Base-by-base conservation (phyloP, 2,329 filamentous ascomycete genomes). In the Chaetoscypha palmicola region DNA sequence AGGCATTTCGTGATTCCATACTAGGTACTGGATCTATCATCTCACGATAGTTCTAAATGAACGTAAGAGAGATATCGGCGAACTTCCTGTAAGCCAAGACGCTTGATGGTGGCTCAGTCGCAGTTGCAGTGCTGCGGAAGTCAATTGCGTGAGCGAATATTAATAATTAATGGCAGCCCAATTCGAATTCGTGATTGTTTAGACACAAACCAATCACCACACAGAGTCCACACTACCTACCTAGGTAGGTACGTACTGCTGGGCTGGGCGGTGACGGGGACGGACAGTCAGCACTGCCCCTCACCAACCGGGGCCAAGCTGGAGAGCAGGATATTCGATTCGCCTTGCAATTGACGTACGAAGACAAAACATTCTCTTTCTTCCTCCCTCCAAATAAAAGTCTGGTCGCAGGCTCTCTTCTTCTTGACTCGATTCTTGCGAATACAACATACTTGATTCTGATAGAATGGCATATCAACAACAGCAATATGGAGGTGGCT, bases 391-490 rank as follows among this genome's bases (percentile, higher is more conserved):
- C n/a, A n/a, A n/a, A n/a, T n/a, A n/a, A n/a, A n/a, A n/a, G n/a
- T n/a, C n/a, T n/a, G n/a, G n/a, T n/a, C n/a, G n/a, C n/a, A n/a
- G n/a, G n/a, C n/a, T n/a, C n/a, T n/a, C n/a, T n/a, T n/a, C n/a
- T n/a, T n/a, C n/a, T n/a, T n/a, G n/a, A n/a, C n/a, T n/a, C n/a
- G n/a, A n/a, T n/a, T n/a, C n/a, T n/a, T n/a, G n/a, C n/a, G n/a
- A n/a, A n/a, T n/a, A n/a, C n/a, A n/a, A n/a, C n/a, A n/a, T n/a
- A n/a, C n/a, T n/a, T n/a, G n/a, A n/a, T n/a, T n/a, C 28, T 23
- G 21, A 26, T 33, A 48, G 40, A 33, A 55, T 52, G 43, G 42
- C 51, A 35, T 54, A 50, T 22, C 52, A 56, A 34, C 51, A 53
- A 48, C 52, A 56, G 32, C 46, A 39, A 23, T 39, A 40, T n/a